Base-by-base conservation (phyloP, 1,284 basidiomycete species). In the Leccinum cinnamomeum region DNA sequence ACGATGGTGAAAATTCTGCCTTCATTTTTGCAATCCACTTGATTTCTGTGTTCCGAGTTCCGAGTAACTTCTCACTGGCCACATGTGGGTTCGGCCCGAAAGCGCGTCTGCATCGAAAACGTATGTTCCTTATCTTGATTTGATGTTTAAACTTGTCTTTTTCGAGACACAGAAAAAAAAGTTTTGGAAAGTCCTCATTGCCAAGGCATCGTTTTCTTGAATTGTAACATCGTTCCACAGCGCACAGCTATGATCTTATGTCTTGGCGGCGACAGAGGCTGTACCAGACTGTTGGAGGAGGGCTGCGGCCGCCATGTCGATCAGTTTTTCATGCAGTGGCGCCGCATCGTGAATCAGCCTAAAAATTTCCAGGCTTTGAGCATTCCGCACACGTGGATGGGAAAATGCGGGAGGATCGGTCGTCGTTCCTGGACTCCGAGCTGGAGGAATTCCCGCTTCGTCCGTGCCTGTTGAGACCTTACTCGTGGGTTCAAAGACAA, bases 161-260 rank as follows among this genome's bases (percentile, higher is more conserved):
- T 18, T 10, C 3, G 41, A 46, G 48, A 14, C 48, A 50, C 12
- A 37, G 35, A 37, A 51, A 23, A 16, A 48, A 48, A 50, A 5
- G 14, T 6, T 14, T 12, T 4, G 8, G 8, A 23, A 48, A 12
- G 28, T 58, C 12, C 28, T 16, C 25, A 3, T 57, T 25, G 39
- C 35, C 35, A 35, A 3, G 41, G 16, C 10, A 2, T 54, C 61
- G 23, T 63, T 37, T 20, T 57, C 61, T 41, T 25, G 23, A 62
- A 56, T 33, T 50, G 33, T 50, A 56, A 59, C 7, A 35, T 62
- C n/a, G 18, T n/a, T 28, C 30, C n/a, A 2, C 37, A 18, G 23
- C 25, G 20, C 56, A 8, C 3, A 57, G 46, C 12, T 12, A 48
- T 12, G 11, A 7, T 48, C 11, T 20, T 46, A 10, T 18, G 10